Percentiles rank a stretch among this genome's conserved stretches.
Evolutionary conservation across 225 moss, liverwort and hornwort species (phyloP).

Genomic region (Sphagnum tenellum): DNA sequence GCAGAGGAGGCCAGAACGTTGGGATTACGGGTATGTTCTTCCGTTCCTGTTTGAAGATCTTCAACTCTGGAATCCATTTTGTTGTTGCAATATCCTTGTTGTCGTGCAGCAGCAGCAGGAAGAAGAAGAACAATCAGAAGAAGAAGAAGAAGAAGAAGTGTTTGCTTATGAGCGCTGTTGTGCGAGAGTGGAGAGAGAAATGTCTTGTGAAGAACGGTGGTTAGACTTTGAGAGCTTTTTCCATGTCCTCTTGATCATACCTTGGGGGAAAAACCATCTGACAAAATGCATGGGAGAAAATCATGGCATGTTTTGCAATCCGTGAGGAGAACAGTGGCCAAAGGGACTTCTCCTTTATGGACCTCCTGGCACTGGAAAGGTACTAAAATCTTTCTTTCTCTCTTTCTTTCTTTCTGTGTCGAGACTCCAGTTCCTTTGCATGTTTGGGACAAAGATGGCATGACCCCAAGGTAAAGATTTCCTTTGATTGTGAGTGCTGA

Average conservation of each 20-base stretch:
- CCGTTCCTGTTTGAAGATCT: background rate
- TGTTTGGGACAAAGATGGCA: constrained; percentile 3
- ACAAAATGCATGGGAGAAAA: background rate
- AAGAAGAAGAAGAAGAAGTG: too few species aligned
- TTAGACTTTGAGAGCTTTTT: too few species aligned
- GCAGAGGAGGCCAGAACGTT: constrained; percentile 55
- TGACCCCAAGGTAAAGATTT: background rate
- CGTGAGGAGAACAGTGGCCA: constrained; percentile 56
- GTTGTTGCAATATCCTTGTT: too few species aligned
- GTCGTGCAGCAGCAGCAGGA: too few species aligned
- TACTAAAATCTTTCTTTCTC: constrained; percentile 13
- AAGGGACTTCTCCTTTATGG: constrained; percentile 85
- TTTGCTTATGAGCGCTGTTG: too few species aligned
- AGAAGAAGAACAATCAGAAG: too few species aligned
- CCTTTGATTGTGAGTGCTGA: constrained; percentile 3
- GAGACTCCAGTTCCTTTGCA: background rate
- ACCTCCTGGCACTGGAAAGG: constrained; percentile 98
- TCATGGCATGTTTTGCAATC: constrained; percentile 2
- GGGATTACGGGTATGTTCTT: constrained; percentile 52
- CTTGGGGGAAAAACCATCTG: too few species aligned
- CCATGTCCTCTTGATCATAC: too few species aligned
- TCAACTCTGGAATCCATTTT: too few species aligned
- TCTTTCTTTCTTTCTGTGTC: background rate
- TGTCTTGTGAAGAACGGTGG: too few species aligned
- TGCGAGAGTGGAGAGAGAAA: too few species aligned